Percentiles rank a stretch among this genome's conserved stretches.
phyloP scores from a whole-genome alignment of 2,329 filamentous ascomycete species.

The Claviceps digitariae region DNA sequence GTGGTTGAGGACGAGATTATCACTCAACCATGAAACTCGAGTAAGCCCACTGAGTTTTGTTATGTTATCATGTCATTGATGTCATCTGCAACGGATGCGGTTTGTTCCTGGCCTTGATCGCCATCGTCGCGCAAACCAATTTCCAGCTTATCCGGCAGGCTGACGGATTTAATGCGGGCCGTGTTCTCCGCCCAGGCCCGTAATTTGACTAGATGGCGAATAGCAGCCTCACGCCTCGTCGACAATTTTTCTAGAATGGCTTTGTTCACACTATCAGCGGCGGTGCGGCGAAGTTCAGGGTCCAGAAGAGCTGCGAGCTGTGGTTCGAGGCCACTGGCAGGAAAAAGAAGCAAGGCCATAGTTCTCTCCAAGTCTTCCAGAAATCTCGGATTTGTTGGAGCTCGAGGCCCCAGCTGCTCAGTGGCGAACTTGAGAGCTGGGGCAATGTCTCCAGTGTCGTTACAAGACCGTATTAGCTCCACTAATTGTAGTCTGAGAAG shows the following conservation, averaged over 20 bases:
- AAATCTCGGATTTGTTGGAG: slow-evolving; percentile 68
- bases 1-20: not conserved
- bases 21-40: not conserved
- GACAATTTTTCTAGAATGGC: slow-evolving; percentile 67
- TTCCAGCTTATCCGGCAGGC: slow-evolving; percentile 21
- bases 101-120: slow-evolving; percentile 15
- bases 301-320: slow-evolving; percentile 65
- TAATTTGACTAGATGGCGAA: slow-evolving; percentile 67
- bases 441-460: slow-evolving; percentile 54
- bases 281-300: slow-evolving; percentile 63
- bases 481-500: slow-evolving; percentile 83
- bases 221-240: slow-evolving; percentile 62
- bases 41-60: slow-evolving; percentile 3
- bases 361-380: slow-evolving; percentile 80
- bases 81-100: slow-evolving; percentile 20
- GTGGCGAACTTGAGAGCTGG: slow-evolving; percentile 80
- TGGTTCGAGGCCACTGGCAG: slow-evolving; percentile 63
- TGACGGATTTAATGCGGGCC: slow-evolving; percentile 26
- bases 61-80: slow-evolving; percentile 41
- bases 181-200: slow-evolving; percentile 72
- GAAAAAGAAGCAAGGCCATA: slow-evolving; percentile 84
- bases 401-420: slow-evolving; percentile 72
- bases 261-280: slow-evolving; percentile 83
- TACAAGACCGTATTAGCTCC: slow-evolving; percentile 75
- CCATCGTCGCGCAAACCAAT: slow-evolving; percentile 26